These are phyloP conservation scores for Candida oleophila DNA, from an alignment of 805 yeast species.

Conservation along the genomic window DNA sequence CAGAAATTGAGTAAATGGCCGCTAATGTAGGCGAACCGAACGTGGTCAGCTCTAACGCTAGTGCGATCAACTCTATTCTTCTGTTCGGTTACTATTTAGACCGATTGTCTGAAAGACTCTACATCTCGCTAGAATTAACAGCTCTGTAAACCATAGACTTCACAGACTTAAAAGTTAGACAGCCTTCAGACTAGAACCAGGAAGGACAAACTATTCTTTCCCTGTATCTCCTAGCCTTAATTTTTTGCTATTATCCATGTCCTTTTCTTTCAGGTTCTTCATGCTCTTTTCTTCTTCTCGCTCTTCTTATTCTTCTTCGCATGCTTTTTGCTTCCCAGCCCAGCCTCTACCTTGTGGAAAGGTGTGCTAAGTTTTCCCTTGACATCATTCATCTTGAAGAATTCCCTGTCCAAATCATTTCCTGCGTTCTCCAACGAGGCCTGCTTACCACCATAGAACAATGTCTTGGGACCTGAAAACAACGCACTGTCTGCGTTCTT, in stretches of 20 bases:
- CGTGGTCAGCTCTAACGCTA: too few species aligned
- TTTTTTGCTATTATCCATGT: not conserved
- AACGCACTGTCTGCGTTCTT: constrained; percentile 13
- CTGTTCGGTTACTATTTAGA: too few species aligned
- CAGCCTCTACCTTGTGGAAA: constrained; percentile 56
- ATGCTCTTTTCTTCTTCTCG: constrained; percentile 43
- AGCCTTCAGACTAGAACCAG: too few species aligned
- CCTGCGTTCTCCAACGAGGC: constrained; percentile 78
- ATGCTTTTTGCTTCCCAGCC: constrained; percentile 52
- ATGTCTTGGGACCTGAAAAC: constrained; percentile 44
- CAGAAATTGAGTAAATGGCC: too few species aligned
- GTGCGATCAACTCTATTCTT: too few species aligned
- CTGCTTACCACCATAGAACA: constrained; percentile 76
- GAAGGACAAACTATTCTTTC: too few species aligned
- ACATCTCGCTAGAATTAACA: too few species aligned
- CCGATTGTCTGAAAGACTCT: too few species aligned
- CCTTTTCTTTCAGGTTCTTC: not conserved
- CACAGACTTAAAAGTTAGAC: too few species aligned
- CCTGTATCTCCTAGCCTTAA: too few species aligned
- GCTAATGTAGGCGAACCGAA: too few species aligned
- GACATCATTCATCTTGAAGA: constrained; percentile 67
- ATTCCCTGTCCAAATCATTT: constrained; percentile 80
- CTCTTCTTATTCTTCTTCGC: constrained; percentile 75
- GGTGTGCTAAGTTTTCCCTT: constrained; percentile 68
- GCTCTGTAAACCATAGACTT: too few species aligned